phyloP scores from a whole-genome alignment of 2,329 filamentous ascomycete genomes.

The Sporothrix pallida region DNA sequence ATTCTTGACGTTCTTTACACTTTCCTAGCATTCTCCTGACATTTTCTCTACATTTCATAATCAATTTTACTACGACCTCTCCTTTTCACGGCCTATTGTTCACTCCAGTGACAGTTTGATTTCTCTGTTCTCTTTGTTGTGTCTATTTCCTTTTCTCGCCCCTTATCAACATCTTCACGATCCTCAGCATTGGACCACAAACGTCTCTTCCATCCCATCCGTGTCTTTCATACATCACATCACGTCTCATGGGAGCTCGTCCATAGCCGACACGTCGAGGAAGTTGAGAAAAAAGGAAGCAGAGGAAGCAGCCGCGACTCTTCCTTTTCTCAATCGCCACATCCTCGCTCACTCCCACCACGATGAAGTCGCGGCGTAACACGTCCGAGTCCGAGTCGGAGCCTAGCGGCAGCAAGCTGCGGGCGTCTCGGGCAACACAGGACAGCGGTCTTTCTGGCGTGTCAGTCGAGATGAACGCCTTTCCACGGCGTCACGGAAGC shows the following conservation, averaged over 20 bases:
- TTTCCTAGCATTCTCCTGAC: neutral
- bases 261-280: conserved; percentile 15
- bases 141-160: neutral
- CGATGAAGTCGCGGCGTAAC: conserved; percentile 29
- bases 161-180: too few relatives aligned
- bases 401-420: conserved; percentile 20
- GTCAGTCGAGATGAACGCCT: conserved; percentile 27
- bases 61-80: neutral
- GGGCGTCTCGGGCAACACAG: conserved; percentile 9
- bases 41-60: neutral
- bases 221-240: neutral
- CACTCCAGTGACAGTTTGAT: neutral
- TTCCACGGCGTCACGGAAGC: conserved; percentile 1
- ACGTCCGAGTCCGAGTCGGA: conserved; percentile 30
- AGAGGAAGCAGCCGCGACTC: neutral
- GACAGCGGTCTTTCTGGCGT: conserved; percentile 19
- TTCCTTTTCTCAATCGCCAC: neutral
- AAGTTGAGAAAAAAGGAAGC: neutral
- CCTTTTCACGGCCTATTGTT: neutral
- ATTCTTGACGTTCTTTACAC: neutral
- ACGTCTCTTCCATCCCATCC: neutral
- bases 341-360: neutral
- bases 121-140: neutral
- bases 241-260: neutral
- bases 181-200: neutral